These are phyloP conservation scores for Syzygium aromaticum DNA, from an alignment of 345 rosid genomes.

Conservation along the genomic window DNA sequence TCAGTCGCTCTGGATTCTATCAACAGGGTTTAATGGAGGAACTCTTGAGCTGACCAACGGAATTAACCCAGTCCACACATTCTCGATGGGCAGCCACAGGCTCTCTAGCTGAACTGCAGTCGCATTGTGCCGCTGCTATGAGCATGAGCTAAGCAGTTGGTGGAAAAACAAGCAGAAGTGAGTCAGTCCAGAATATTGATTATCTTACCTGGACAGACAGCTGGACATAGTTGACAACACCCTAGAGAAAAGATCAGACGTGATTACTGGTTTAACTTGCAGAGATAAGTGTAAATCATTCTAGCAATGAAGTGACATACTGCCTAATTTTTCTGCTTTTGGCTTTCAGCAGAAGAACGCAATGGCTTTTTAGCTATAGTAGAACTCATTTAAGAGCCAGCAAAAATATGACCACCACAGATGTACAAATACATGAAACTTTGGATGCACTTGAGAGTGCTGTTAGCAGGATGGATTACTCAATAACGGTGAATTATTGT, in stretches of 20 bases:
- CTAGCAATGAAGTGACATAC: neutral
- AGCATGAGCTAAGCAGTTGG: neutral
- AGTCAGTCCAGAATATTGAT: neutral
- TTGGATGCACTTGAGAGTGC: neutral
- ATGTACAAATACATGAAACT: neutral
- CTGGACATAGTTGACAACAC: neutral
- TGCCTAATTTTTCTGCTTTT: neutral
- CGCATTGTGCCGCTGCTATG: neutral
- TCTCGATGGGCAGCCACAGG: neutral
- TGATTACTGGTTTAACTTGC: neutral
- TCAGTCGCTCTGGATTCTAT: conserved; percentile 1
- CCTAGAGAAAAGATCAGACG: neutral
- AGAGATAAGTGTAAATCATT: neutral
- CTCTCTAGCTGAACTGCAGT: neutral
- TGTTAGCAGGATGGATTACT: neutral
- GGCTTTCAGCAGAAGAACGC: neutral
- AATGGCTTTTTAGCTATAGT: neutral
- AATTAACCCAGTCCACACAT: neutral
- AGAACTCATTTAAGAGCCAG: neutral
- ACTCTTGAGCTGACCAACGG: conserved; percentile 35
- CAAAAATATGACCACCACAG: neutral
- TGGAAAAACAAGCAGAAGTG: neutral
- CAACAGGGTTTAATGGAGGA: conserved; percentile 92
- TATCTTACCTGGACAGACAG: neutral
- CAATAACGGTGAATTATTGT: neutral